These are phyloP conservation scores for Rhodosporidiobolus odoratus DNA, from an alignment of 768 basidiomycete species.

Conservation along the genomic window DNA sequence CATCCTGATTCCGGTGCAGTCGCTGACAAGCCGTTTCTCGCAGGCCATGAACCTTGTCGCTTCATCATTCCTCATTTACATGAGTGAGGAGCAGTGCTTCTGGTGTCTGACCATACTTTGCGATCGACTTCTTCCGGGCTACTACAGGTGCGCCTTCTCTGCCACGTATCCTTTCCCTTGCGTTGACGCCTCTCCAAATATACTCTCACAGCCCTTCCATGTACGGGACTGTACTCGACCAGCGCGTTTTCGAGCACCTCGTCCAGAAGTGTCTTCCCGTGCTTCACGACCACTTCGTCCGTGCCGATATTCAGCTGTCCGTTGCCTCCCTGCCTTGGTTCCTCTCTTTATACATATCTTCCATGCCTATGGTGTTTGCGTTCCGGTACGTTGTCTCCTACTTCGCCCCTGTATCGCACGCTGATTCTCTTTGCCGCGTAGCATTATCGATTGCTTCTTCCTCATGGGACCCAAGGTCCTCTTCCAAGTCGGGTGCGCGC, in stretches of 20 bases:
- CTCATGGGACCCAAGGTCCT: constrained; percentile 98
- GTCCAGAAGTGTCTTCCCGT: constrained; percentile 63
- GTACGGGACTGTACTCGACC: constrained; percentile 98
- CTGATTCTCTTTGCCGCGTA: neutral
- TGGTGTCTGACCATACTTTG: constrained; percentile 94
- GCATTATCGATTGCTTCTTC: constrained; percentile 51
- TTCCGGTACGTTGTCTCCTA: constrained; percentile 56
- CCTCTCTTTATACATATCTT: constrained; percentile 72
- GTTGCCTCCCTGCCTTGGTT: constrained; percentile 98
- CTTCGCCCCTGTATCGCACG: no score
- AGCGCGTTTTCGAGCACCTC: constrained; percentile 91
- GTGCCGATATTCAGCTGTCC: constrained; percentile 89
- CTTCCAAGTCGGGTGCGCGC: constrained; percentile 89
- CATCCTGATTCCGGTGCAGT: neutral
- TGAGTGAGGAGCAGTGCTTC: constrained; percentile 98
- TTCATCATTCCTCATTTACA: constrained; percentile 92
- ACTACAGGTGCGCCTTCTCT: constrained; percentile 68
- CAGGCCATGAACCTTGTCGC: constrained; percentile 98
- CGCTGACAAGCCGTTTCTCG: constrained; percentile 67
- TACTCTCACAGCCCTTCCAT: constrained; percentile 69
- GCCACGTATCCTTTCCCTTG: neutral
- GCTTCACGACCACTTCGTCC: constrained; percentile 84
- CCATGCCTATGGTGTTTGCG: constrained; percentile 73
- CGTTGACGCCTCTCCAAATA: neutral
- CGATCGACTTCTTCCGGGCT: constrained; percentile 90